A percentile compares a stretch with the other conserved stretches of the same genome.
phyloP scores from a whole-genome alignment of 306 rosid species.

The Dryas octopetala region DNA sequence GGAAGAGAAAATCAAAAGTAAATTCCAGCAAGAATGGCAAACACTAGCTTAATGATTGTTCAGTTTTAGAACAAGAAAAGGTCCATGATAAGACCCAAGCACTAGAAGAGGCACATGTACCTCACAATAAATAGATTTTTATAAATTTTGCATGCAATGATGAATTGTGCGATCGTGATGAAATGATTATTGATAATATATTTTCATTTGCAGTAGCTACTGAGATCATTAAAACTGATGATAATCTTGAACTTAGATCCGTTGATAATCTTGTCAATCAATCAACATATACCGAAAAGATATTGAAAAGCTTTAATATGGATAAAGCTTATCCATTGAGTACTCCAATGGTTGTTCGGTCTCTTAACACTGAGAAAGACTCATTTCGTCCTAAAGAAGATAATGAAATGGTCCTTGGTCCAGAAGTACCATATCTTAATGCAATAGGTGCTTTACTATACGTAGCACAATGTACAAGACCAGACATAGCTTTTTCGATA shows the following conservation, averaged over 20 bases:
- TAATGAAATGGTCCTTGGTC: neutral
- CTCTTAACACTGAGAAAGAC: neutral
- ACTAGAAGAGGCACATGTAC: neutral
- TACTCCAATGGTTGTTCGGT: neutral
- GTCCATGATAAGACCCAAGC: neutral
- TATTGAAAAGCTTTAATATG: neutral
- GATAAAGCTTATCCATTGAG: neutral
- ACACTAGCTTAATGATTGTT: neutral
- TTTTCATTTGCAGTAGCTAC: neutral
- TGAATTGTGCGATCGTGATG: neutral
- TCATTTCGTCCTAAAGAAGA: neutral
- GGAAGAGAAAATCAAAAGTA: neutral
- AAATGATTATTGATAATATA: neutral
- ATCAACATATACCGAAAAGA: neutral
- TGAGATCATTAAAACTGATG: neutral
- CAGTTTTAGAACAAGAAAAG: neutral
- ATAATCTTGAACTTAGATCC: neutral
- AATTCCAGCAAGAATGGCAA: neutral
- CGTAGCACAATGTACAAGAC: neutral
- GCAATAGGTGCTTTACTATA: slow-evolving; percentile 1
- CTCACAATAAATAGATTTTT: neutral
- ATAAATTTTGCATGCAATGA: neutral
- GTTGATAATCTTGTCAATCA: neutral
- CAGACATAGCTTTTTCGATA: neutral
- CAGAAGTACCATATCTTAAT: slow-evolving; percentile 9